phyloP scores from a whole-genome alignment of 2,329 filamentous ascomycete genomes.

The Cytospora schulzeri region DNA sequence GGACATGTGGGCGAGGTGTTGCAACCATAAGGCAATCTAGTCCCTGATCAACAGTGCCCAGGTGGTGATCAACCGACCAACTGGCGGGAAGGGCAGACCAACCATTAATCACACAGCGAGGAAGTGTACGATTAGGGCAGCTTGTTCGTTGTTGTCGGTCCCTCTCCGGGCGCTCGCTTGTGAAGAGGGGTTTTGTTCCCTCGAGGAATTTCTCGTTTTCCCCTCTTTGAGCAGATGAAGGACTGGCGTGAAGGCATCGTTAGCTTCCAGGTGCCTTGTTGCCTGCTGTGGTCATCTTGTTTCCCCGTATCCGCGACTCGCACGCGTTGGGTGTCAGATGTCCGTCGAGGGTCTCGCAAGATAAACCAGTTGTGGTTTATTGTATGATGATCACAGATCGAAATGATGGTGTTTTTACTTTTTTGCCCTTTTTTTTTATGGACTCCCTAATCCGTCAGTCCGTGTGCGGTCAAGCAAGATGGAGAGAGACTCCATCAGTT shows the following conservation, averaged over 20 bases:
- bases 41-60: slow-evolving; percentile 21
- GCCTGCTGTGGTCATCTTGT: neutral
- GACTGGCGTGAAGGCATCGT: neutral
- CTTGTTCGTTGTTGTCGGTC: neutral
- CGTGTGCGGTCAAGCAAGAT: slow-evolving; percentile 12
- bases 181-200: neutral
- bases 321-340: neutral
- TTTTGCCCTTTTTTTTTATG: neutral
- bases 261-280: neutral
- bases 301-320: neutral
- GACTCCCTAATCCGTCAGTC: neutral
- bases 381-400: neutral
- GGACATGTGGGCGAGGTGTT: slow-evolving; percentile 4
- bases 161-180: neutral
- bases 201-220: neutral
- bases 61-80: slow-evolving; percentile 18
- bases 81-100: slow-evolving; percentile 10
- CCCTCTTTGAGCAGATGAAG: neutral
- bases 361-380: neutral
- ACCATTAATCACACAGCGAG: slow-evolving; percentile 8
- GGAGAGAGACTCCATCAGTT: slow-evolving; percentile 7
- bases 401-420: neutral
- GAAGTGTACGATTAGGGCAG: neutral
- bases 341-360: neutral
- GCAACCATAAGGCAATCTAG: slow-evolving; percentile 5